phyloP scores from a whole-genome alignment of 1,284 basidiomycete species.

The Puccinia novopanici region DNA sequence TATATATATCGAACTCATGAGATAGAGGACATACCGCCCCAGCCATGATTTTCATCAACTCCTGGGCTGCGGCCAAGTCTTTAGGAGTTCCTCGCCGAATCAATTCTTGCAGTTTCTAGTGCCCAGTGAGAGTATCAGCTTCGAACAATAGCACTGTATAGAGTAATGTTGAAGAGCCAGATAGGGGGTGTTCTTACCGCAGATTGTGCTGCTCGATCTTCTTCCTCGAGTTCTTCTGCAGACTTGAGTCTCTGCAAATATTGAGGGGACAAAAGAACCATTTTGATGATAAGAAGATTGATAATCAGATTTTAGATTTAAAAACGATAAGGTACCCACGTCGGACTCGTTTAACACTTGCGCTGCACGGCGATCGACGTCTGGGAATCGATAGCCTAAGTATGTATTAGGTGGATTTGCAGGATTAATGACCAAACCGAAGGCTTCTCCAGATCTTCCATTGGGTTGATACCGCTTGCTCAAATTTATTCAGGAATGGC shows the following conservation, averaged over 20 bases:
- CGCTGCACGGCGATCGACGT: constrained; percentile 63
- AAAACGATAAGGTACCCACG: constrained; percentile 60
- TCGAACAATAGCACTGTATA: neutral
- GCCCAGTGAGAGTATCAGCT: neutral
- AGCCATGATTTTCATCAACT: constrained; percentile 93
- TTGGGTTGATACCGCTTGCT: neutral
- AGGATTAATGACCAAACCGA: neutral
- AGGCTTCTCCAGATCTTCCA: neutral
- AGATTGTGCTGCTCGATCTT: constrained; percentile 89
- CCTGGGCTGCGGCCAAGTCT: constrained; percentile 92
- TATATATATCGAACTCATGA: too few species aligned
- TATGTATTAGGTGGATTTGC: neutral
- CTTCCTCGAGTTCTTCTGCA: constrained; percentile 92
- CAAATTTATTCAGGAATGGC: constrained; percentile 50
- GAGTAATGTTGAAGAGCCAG: neutral
- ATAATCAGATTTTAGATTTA: neutral
- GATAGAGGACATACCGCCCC: constrained; percentile 67
- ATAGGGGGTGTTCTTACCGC: constrained; percentile 64
- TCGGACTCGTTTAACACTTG: constrained; percentile 63
- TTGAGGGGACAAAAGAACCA: neutral
- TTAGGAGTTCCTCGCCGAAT: constrained; percentile 93
- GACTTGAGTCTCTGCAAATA: constrained; percentile 76
- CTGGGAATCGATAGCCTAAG: constrained; percentile 83
- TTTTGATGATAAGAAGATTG: neutral
- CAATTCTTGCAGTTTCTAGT: constrained; percentile 87